Percentiles rank a stretch among this genome's conserved stretches.
phyloP scores from a whole-genome alignment of 2,329 filamentous ascomycete species.

The Phialophora tarda region DNA sequence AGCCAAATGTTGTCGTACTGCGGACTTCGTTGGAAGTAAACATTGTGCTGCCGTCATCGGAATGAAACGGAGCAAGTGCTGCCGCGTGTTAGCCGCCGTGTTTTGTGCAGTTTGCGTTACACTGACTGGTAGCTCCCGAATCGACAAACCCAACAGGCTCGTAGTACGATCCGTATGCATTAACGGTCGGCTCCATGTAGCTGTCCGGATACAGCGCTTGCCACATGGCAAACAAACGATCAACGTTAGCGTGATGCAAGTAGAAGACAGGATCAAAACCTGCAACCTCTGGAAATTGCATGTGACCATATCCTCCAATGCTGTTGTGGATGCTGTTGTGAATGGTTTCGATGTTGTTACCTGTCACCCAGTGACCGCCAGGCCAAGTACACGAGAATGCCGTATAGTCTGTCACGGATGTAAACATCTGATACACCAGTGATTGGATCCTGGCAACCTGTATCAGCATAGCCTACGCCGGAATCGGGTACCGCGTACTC shows the following conservation, averaged over 20 bases:
- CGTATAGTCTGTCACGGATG: conserved; percentile 41
- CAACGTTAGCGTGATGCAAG: conserved; percentile 75
- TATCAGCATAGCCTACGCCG: conserved; percentile 8
- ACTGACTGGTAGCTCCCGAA: conserved; percentile 31
- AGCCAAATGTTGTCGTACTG: conserved; percentile 68
- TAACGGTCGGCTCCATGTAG: conserved; percentile 54
- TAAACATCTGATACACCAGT: conserved; percentile 42
- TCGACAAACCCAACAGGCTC: conserved; percentile 32
- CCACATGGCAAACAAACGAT: conserved; percentile 78
- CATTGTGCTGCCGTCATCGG: conserved; percentile 59
- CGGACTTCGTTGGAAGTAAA: conserved; percentile 71
- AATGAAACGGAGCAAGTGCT: conserved; percentile 68
- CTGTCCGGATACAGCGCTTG: conserved; percentile 72
- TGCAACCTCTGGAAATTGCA: conserved; percentile 72
- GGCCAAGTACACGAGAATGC: conserved; percentile 35
- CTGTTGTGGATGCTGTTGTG: conserved; percentile 59
- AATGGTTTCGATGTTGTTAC: conserved; percentile 50
- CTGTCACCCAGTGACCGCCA: conserved; percentile 19
- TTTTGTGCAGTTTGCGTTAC: conserved; percentile 21
- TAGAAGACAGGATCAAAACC: conserved; percentile 82
- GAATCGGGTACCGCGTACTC: conserved; percentile 1
- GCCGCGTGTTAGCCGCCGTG: conserved; percentile 21
- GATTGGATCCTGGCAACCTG: conserved; percentile 26
- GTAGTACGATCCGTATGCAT: conserved; percentile 63
- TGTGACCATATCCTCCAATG: conserved; percentile 66